A percentile compares a stretch with the other conserved stretches of the same genome.
phyloP scores from a whole-genome alignment of 495 filamentous ascomycete species.

The Aspergillus steynii region DNA sequence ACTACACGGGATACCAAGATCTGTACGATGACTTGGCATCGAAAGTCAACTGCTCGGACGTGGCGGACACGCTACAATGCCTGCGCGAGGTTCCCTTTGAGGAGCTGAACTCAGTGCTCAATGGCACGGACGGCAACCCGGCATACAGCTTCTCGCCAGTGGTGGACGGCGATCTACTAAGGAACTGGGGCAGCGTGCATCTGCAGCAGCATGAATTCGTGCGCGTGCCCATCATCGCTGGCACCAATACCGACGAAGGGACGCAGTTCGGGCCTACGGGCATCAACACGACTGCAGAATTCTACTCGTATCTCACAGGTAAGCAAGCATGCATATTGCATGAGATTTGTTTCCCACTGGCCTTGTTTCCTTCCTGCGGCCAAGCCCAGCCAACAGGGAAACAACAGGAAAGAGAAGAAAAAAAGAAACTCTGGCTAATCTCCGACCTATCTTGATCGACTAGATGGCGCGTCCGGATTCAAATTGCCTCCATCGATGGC shows the following conservation, averaged over 20 bases:
- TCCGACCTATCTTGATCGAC: not conserved
- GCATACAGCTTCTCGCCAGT: conserved; percentile 43
- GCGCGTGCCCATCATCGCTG: conserved; percentile 49
- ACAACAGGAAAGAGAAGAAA: not conserved
- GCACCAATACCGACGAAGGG: conserved; percentile 53
- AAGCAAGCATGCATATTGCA: conserved; percentile 5
- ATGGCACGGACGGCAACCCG: conserved; percentile 30
- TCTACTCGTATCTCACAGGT: conserved; percentile 46
- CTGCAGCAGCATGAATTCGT: conserved; percentile 41
- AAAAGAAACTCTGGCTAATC: not conserved
- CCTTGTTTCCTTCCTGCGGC: not conserved
- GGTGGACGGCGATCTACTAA: conserved; percentile 54
- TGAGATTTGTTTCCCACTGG: not conserved
- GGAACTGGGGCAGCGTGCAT: conserved; percentile 34
- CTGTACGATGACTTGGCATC: conserved; percentile 41
- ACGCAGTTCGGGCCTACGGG: conserved; percentile 42
- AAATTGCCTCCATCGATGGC: conserved; percentile 34
- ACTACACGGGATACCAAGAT: conserved; percentile 35
- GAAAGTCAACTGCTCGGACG: conserved; percentile 34
- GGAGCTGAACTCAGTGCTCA: conserved; percentile 40
- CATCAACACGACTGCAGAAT: conserved; percentile 47
- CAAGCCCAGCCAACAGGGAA: not conserved
- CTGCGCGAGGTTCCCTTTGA: conserved; percentile 48
- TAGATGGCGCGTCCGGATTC: conserved; percentile 32
- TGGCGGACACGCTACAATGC: conserved; percentile 44